Evolutionary conservation across 805 yeast genomes (phyloP), one percentile per base, ranked within the genome.

Genomic region (Teunomyces stri): DNA sequence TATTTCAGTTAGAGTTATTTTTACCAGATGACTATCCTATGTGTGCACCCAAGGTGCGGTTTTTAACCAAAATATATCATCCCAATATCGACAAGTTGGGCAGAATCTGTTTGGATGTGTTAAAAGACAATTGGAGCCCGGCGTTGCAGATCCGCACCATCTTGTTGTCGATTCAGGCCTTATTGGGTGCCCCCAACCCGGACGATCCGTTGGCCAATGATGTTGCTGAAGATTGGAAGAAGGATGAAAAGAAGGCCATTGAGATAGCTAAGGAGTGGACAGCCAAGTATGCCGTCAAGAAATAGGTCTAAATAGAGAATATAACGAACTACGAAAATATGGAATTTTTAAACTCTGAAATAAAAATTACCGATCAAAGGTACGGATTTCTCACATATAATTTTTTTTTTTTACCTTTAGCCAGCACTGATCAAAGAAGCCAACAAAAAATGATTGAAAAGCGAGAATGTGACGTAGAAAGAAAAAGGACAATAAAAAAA

Each of bases 121-220:
- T 94, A 63, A 94, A 92, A 70, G 82, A 88, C 58, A 91, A 92
- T 69, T 94, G 99, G 99, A 87, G 96, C 7, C 98, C 99, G 3
- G 99, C 99, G 0, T 75, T 92, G 50, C 98, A 94, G 65, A 94
- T 94, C 53, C 79, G 98, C 66, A 94, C 98, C 6, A 86, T 94
- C 20, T 72, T 94, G 51, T 74, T 94, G 47, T 88, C 96, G 7
- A 86, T 94, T 49, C 99, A 94, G 69, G 97, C 98, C 0, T 72
- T 94, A 47, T 71, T 94, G 44, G 96, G 96, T 2, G 90, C 96
- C 4, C 99, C 99, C 9, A 94, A 94, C 59, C 99, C 99, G 2
- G 96, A 94, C 64, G 99, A 94, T 68, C 99, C 99, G 1, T 76
- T 94, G 56, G 98, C 98, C 15, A 94, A 94, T 61, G 98, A 94